A percentile compares a stretch with the other conserved stretches of the same genome.
Evolutionary conservation across 345 rosid species (phyloP).

Genomic region (Lepidium africanum): DNA sequence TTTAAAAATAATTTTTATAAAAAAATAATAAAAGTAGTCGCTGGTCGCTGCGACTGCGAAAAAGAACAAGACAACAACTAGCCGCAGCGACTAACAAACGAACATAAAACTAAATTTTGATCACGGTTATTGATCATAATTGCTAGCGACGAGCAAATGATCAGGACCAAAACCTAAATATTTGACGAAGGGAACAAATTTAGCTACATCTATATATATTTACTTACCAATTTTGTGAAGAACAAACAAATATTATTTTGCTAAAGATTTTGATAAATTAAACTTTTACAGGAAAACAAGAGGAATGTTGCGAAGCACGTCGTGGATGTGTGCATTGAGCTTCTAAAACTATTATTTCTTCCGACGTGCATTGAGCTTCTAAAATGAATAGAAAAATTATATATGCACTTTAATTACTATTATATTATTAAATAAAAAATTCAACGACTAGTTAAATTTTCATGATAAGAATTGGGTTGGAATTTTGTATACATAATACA

Average conservation of each 20-base stretch:
- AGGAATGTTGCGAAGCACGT: conserved; percentile 25
- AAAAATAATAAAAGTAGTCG: too few species aligned
- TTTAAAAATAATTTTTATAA: too few species aligned
- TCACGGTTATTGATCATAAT: too few species aligned
- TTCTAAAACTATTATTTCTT: conserved; percentile 7
- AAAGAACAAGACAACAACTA: too few species aligned
- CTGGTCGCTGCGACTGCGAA: too few species aligned
- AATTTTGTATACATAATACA: not conserved
- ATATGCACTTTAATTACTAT: not conserved
- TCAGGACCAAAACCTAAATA: too few species aligned
- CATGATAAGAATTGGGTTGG: not conserved
- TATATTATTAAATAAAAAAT: not conserved
- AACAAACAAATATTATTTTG: not conserved
- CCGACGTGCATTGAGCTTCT: conserved; percentile 21
- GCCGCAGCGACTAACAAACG: too few species aligned
- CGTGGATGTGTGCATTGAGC: conserved; percentile 15
- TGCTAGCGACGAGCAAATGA: too few species aligned
- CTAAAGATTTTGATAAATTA: not conserved
- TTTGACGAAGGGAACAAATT: too few species aligned
- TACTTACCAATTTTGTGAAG: not conserved
- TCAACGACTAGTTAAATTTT: not conserved
- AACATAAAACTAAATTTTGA: too few species aligned
- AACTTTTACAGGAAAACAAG: not conserved
- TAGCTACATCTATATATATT: not conserved
- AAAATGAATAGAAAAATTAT: not conserved